Evolutionary conservation across 768 basidiomycete genomes (phyloP).

Genomic region (Butyriboletus loyo): DNA sequence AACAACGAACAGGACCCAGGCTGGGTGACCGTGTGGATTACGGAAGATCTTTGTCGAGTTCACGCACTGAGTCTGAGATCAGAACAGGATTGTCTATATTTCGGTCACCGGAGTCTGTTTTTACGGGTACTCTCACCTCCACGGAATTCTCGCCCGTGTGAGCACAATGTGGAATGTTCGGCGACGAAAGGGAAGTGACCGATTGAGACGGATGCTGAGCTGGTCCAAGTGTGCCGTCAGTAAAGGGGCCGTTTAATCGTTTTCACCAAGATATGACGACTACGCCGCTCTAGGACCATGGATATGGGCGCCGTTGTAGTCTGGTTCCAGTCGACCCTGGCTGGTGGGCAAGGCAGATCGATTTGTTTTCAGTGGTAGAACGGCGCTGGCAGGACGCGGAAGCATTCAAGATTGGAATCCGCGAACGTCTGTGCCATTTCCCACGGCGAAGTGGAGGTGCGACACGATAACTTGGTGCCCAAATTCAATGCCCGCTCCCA

Average conservation of each 20-base stretch:
- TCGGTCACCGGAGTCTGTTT: neutral
- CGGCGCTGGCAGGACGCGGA: constrained; percentile 33
- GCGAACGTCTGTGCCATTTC: constrained; percentile 29
- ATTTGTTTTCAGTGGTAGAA: too few species aligned
- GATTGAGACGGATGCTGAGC: constrained; percentile 12
- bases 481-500: constrained; percentile 41
- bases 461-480: constrained; percentile 40
- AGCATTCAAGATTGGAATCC: constrained; percentile 33
- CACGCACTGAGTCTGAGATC: neutral
- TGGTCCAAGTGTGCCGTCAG: constrained; percentile 10
- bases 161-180: neutral
- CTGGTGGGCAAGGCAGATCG: too few species aligned
- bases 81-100: neutral
- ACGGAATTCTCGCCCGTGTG: neutral
- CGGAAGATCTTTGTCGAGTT: too few species aligned
- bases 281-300: constrained; percentile 16
- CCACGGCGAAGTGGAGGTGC: constrained; percentile 33
- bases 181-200: neutral
- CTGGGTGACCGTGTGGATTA: too few species aligned
- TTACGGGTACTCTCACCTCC: neutral
- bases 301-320: neutral
- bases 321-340: too few species aligned
- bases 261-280: constrained; percentile 11
- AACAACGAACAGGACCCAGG: constrained; percentile 1
- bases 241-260: too few species aligned